Evolutionary conservation across 306 rosid species (phyloP).

Genomic region (Vigna unguiculata): DNA sequence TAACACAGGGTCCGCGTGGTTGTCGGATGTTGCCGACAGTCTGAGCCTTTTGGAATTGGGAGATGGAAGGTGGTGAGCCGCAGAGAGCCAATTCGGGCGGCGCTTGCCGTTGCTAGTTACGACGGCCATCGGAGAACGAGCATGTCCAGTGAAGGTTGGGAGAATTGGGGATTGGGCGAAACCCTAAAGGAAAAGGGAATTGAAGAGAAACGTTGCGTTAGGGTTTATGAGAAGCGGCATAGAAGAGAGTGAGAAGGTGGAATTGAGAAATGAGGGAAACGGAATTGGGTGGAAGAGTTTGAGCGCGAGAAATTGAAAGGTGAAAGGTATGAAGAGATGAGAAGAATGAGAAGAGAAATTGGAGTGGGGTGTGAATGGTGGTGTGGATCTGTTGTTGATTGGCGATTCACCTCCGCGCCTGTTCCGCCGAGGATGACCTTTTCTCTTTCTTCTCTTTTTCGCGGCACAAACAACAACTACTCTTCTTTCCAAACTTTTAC

Average conservation of each 20-base stretch:
- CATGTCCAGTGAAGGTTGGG: constrained; percentile 30
- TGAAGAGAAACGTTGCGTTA: background rate
- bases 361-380: background rate
- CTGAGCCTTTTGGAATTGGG: constrained; percentile 58
- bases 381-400: background rate
- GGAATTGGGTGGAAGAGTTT: background rate
- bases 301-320: background rate
- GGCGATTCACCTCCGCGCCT: background rate
- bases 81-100: constrained; percentile 54
- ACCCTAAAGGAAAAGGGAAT: constrained; percentile 22
- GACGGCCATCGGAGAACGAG: constrained; percentile 65
- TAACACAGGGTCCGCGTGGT: constrained; percentile 26
- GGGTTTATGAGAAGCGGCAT: background rate
- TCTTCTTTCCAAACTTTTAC: too few species aligned
- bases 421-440: background rate
- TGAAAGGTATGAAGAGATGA: background rate
- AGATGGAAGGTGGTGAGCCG: constrained; percentile 46
- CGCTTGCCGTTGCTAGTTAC: constrained; percentile 73
- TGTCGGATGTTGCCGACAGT: constrained; percentile 42
- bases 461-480: background rate
- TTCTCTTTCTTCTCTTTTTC: background rate
- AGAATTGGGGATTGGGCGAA: constrained; percentile 26
- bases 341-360: background rate
- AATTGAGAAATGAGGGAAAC: background rate
- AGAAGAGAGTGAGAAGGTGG: background rate